Evolutionary conservation across 495 filamentous ascomycete species (phyloP).

Genomic region (Aspergillus incahuasiensis): DNA sequence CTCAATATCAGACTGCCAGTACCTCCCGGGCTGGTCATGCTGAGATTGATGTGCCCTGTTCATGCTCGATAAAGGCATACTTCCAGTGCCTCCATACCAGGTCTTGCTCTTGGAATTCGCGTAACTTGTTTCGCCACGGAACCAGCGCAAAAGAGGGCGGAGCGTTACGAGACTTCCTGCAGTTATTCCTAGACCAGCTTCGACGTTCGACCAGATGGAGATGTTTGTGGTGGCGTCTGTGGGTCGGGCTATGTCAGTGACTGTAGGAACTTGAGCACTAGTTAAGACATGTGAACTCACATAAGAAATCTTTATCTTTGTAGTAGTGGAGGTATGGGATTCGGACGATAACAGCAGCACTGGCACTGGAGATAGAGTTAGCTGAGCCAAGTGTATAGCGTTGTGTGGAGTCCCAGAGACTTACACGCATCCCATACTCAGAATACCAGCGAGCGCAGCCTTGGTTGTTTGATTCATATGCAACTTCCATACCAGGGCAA

Average conservation of each 20-base stretch:
- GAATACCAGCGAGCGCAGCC: slow-evolving; percentile 31
- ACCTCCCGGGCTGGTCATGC: slow-evolving; percentile 16
- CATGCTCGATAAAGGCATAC: slow-evolving; percentile 32
- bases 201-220: slow-evolving; percentile 45
- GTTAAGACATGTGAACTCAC: slow-evolving; percentile 18
- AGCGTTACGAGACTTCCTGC: slow-evolving; percentile 45
- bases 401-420: slow-evolving; percentile 6
- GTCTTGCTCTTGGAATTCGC: slow-evolving; percentile 20
- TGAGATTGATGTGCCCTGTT: slow-evolving; percentile 22
- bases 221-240: slow-evolving; percentile 39
- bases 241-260: slow-evolving; percentile 13
- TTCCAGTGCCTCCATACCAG: slow-evolving; percentile 17
- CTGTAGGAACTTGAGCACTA: background rate
- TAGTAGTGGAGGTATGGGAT: slow-evolving; percentile 33
- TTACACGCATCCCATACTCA: slow-evolving; percentile 41
- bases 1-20: slow-evolving; percentile 33
- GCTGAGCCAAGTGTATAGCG: slow-evolving; percentile 1
- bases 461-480: slow-evolving; percentile 38
- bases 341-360: slow-evolving; percentile 36
- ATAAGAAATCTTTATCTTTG: slow-evolving; percentile 28
- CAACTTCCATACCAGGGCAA: slow-evolving; percentile 34
- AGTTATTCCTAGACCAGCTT: slow-evolving; percentile 43
- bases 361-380: slow-evolving; percentile 22
- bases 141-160: slow-evolving; percentile 46
- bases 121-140: slow-evolving; percentile 31